Conservation (phyloP, 345 rosid species). For the Salix exigua region DNA sequence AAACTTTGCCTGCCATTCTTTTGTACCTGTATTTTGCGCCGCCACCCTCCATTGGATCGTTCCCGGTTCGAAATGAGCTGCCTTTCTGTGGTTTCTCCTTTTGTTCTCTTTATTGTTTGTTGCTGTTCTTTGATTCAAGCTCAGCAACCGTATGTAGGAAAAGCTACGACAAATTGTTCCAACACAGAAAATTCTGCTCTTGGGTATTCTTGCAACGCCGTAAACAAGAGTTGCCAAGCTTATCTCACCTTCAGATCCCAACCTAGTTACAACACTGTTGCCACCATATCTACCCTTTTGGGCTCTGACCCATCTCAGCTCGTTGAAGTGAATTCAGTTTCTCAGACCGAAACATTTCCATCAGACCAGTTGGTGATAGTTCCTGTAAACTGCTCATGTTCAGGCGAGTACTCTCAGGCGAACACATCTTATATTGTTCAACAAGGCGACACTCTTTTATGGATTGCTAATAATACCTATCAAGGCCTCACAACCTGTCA, state of each 20-base stretch:
- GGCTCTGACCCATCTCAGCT: slow-evolving; percentile 43
- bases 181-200: slow-evolving; percentile 41
- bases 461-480: slow-evolving; percentile 51
- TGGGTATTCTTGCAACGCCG: slow-evolving; percentile 78
- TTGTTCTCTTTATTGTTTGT: slow-evolving; percentile 12
- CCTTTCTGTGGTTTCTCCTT: slow-evolving; percentile 9
- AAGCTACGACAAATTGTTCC: slow-evolving; percentile 37
- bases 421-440: slow-evolving; percentile 48
- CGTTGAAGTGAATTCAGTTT: slow-evolving; percentile 42
- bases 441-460: slow-evolving; percentile 14
- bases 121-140: slow-evolving; percentile 34
- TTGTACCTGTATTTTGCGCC: neutral
- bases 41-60: neutral
- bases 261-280: slow-evolving; percentile 44
- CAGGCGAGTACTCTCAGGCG: slow-evolving; percentile 45
- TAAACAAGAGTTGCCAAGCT: slow-evolving; percentile 49
- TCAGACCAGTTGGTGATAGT: slow-evolving; percentile 47
- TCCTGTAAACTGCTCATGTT: slow-evolving; percentile 72
- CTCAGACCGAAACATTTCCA: slow-evolving; percentile 33
- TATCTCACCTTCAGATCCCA: slow-evolving; percentile 61
- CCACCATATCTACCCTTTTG: slow-evolving; percentile 54
- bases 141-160: slow-evolving; percentile 67
- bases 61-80: slow-evolving; percentile 22
- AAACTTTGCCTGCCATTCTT: neutral
- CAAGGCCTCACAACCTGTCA: slow-evolving; percentile 84